Conservation (phyloP, 768 basidiomycete species). For the Nevesoporus exiguus region DNA sequence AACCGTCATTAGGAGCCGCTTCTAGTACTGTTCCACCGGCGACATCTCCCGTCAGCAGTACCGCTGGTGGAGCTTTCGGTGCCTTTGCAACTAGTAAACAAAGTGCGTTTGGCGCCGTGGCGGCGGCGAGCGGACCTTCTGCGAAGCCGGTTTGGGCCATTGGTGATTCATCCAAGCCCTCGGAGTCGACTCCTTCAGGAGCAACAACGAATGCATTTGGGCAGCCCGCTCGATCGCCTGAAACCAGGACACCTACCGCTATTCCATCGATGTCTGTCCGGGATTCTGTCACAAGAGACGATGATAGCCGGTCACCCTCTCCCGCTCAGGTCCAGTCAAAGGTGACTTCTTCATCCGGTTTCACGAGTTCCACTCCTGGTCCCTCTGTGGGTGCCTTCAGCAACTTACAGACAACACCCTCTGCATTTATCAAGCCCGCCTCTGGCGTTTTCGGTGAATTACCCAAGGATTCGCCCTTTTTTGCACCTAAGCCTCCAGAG, state of each 20-base stretch:
- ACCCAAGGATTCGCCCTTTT: conserved; percentile 52
- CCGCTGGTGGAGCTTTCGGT: conserved; percentile 34
- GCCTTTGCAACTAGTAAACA: conserved; percentile 31
- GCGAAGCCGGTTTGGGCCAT: conserved; percentile 24
- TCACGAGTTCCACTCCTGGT: conserved; percentile 24
- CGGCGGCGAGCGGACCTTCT: conserved; percentile 15
- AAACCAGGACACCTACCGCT: conserved; percentile 11
- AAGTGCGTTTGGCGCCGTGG: conserved; percentile 28
- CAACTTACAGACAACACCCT: conserved; percentile 32
- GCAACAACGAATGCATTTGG: conserved; percentile 2
- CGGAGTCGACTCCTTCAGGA: conserved; percentile 6
- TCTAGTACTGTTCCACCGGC: conserved; percentile 10
- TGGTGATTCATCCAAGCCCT: conserved; percentile 5
- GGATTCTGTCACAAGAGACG: conserved; percentile 10
- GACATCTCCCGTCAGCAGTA: conserved; percentile 8
- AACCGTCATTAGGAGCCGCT: conserved; percentile 18
- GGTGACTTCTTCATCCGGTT: conserved; percentile 5
- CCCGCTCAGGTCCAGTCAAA: conserved; percentile 10
- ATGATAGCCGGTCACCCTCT: conserved; percentile 31
- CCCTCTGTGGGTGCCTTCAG: conserved; percentile 39
- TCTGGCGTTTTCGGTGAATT: conserved; percentile 34
- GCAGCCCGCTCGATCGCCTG: conserved; percentile 8
- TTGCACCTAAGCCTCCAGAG: conserved; percentile 36
- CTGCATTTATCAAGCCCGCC: conserved; percentile 37
- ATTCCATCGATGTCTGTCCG: conserved; percentile 11